Evolutionary conservation across 2,329 filamentous ascomycete species (phyloP), one percentile per base, ranked within the genome.

Genomic region (Fusarium clavum): DNA sequence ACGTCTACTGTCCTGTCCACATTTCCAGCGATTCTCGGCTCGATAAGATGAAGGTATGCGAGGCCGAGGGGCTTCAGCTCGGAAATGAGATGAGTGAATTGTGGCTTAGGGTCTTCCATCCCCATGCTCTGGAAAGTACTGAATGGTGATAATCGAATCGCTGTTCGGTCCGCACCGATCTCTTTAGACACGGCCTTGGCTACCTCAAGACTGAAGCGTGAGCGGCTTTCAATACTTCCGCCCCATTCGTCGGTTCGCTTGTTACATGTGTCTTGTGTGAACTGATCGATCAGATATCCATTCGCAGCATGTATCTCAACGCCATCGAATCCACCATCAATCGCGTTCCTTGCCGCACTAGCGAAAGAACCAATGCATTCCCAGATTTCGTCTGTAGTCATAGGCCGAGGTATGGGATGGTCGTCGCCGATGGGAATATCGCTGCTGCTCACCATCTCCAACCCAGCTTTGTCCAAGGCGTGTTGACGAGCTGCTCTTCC

Each of bases 1-100:
- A 64, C 78, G 2, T 86, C 84, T 4, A 79, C 49, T 0, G n/a
- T 25, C 6, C 41, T 67, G 47, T 86, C 82, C 1, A 74, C 73
- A 54, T 76, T 78, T 5, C 83, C 83, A 3, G 80, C 77, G 14
- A 88, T 79, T 3, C 87, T 83, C 0, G 87, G 83, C 71, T 92
- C 88, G 20, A 92, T 80, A 2, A 90, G 67, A 75, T 91, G 89
- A 4, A 91, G 75, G 75, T 88, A 92, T 0, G 88, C 85, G 13
- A 92, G 81, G 4, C 84, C 82, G 6, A 91, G 77, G 40, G 81
- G 77, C 57, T 84, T 85, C 30, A 89, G 77, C 54, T 85, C 80
- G 32, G 79, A 73, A 22, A 88, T 81, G 20, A 91, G 75, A 70
- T 92, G 81, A 1, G 79, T 80, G 74, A 92, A 93, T 64, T 92